A percentile compares a stretch with the other conserved stretches of the same genome.
Conservation (phyloP, 1,284 basidiomycete species). For the Dichomitus squalens region DNA sequence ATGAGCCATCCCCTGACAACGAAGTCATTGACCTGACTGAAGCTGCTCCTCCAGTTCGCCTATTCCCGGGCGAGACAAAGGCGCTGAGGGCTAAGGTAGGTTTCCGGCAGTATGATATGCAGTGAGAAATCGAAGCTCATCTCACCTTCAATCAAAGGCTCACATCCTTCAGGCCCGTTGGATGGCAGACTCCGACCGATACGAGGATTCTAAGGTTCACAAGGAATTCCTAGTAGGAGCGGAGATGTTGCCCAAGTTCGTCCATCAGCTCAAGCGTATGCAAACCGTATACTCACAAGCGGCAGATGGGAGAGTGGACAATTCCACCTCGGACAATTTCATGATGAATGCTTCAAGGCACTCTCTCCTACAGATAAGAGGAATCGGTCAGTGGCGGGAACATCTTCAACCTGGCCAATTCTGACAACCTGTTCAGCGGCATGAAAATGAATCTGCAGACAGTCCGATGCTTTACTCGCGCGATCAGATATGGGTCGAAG, state of each 20-base stretch:
- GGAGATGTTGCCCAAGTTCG: conserved; percentile 58
- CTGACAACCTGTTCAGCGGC: conserved; percentile 41
- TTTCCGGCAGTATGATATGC: background rate
- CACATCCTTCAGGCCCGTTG: conserved; percentile 89
- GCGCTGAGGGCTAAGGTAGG: conserved; percentile 72
- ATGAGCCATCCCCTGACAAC: background rate
- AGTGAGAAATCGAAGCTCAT: background rate
- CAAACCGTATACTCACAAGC: conserved; percentile 4
- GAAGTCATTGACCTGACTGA: conserved; percentile 9
- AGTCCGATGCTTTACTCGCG: conserved; percentile 72
- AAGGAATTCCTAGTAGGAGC: conserved; percentile 61
- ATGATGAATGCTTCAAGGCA: conserved; percentile 73
- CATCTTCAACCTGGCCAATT: background rate
- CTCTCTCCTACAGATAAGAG: conserved; percentile 51
- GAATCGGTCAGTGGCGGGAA: conserved; percentile 45
- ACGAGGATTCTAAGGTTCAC: conserved; percentile 69
- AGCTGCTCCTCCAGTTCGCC: background rate
- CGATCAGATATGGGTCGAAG: conserved; percentile 87
- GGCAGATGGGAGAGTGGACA: conserved; percentile 83
- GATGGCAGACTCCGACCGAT: conserved; percentile 90
- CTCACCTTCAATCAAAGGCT: conserved; percentile 52
- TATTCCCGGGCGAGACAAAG: conserved; percentile 47
- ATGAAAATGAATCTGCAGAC: conserved; percentile 64
- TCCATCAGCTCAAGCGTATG: conserved; percentile 1
- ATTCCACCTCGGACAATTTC: conserved; percentile 87